Evolutionary conservation across 1,284 basidiomycete species (phyloP), one percentile per base, ranked within the genome.

Genomic region (Cystobasidium sp.): DNA sequence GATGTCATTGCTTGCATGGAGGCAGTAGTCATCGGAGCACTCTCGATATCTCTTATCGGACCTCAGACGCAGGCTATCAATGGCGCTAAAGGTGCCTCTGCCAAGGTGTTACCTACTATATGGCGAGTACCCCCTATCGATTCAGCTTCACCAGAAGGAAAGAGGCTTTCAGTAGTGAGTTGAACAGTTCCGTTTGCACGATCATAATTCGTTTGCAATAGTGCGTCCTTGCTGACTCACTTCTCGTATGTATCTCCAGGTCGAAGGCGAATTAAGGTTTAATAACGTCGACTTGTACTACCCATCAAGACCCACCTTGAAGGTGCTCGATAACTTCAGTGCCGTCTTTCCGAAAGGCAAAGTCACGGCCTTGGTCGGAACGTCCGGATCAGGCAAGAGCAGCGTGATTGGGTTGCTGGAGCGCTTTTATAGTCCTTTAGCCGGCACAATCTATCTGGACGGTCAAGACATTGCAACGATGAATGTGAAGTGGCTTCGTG

Each of bases 331-430:
- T 81, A 89, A 89, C 49, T 79, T 85, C 44, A 81, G 78, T 10
- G 82, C 83, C 5, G 78, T 80, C 1, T 84, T 86, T 68, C 81
- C 82, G 10, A 82, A 82, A 1, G 85, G 85, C 22, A 76, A 74
- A 77, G 80, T 67, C 75, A 83, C 67, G 71, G 82, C 56, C 24
- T 87, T 97, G 55, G 94, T 97, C 69, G 94, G 94, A 65, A 91
- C 92, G 1, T 92, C 90, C 61, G 94, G 94, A 5, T 92, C 90
- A 10, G 94, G 94, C 31, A 97, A 97, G 82, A 92, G 90, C 1
- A 84, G 84, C 37, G 75, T 79, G 37, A 76, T 84, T n/a, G 76
- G 80, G 8, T 72, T 84, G 6, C 66, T 84, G 43, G 80, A 82
- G 76, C 80, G 83, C 1, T 84, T 83, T 77, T 84, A 84, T 77